Evolutionary conservation across 2,329 filamentous ascomycete genomes (phyloP), one percentile per base, ranked within the genome.

Genomic region (Neonectria sp.): DNA sequence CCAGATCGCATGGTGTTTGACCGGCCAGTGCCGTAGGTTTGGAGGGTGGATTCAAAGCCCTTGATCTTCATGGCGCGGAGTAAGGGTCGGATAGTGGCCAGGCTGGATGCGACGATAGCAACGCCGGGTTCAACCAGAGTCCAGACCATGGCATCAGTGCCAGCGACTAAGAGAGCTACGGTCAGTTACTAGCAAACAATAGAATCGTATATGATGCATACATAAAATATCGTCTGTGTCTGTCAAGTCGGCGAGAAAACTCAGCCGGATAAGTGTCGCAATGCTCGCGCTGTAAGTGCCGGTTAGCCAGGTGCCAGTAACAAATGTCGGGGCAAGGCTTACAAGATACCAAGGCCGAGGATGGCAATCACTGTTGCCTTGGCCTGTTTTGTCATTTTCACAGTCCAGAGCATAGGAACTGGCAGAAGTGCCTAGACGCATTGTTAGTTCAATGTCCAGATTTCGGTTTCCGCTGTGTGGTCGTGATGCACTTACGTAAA

Each of bases 81-180:
- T 1, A 89, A 80, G 4, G 87, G 87, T 3, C 86, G 84, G 35
- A 89, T 86, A 6, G 87, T 89, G 25, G 85, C 85, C 12, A 89
- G 79, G 66, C 85, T 87, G 2, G 86, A 84, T 13, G 87, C 87
- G 29, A 85, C 76, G 52, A 89, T 89, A 65, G 86, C 86, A 25
- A 89, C 83, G 6, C 86, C 86, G 2, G 86, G 86, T 71, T 89
- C 87, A 60, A 89, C 79, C n/a, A 89, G 77, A 11, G 86, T 88
- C 87, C 87, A 89, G 7, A 88, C 81, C 82, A 87, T 86, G 40
- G 86, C 82, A 66, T 87, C 80, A 4, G 86, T 88, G 25, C 82
- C 84, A 59, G 82, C 80, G 73, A 81, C 85, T 87, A 52, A 43
- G 9, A 37, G 1, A 21, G 43, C 4, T 0, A 3, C 17, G 8